Base-by-base conservation (phyloP, 495 filamentous ascomycete species). In the Penicillium coffeae region DNA sequence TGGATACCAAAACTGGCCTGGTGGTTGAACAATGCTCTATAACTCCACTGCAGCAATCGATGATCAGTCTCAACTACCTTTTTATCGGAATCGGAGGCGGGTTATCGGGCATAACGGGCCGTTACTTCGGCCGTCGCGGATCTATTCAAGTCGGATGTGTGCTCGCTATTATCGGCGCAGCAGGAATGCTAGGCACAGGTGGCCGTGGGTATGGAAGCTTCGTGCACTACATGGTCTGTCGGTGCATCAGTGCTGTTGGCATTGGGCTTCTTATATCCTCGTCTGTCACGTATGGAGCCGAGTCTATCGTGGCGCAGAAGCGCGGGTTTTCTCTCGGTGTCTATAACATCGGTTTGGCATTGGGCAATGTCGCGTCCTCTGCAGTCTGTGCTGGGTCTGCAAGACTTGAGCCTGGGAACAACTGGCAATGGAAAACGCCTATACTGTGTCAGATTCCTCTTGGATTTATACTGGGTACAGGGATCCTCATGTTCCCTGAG, bases 391-490 rank as follows among this genome's bases (percentile, higher is more conserved):
- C 58, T 0, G 60, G 55, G 5, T 62, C 63, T 21, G 50, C 62
- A 0, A 47, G 42, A 12, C 48, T 63, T 1, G 56, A 57, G 18
- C 42, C 52, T 0, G 42, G 25, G 0, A 64, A 64, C 35, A 45
- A 64, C 13, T 64, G 60, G 60, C 55, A 63, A 10, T 66, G 63
- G 63, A 64, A 66, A 32, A 62, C 58, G 1, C 63, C 63, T 0
- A 66, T 66, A 16, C 30, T 64, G 9, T 62, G 58, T 8, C 63
- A 66, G 36, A 64, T 66, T 15, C 63, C 63, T 0, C 4, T 66
- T 8, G 60, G 58, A 0, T 33, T 66, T 10, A 20, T 64, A 13
- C 54, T 66, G 0, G 63, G 58, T 12, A 58, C 53, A 9, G 57
- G 60, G 0, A 58, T 66, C 16, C 30, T 64, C 34, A 64, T 57